A percentile compares a stretch with the other conserved stretches of the same genome.
These are phyloP conservation scores for Ophiostoma populinum DNA, from an alignment of 2,329 filamentous ascomycete genomes.

Conservation along the genomic window DNA sequence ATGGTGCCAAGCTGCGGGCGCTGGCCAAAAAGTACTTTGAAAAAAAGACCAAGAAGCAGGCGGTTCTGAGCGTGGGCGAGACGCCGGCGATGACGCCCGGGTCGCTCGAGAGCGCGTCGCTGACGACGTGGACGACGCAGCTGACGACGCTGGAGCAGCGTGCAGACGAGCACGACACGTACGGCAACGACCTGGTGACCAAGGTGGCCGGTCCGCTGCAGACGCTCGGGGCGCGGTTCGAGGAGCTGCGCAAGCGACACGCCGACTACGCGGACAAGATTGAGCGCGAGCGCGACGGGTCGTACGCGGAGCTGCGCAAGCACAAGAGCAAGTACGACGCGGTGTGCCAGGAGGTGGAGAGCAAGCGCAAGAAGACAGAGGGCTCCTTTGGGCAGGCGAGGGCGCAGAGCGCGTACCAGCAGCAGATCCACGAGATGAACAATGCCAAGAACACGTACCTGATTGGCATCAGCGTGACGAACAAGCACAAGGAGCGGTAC, in stretches of 20 bases:
- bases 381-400: slow-evolving; percentile 88
- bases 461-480: slow-evolving; percentile 89
- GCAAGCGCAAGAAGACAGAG: slow-evolving; percentile 84
- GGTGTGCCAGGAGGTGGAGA: slow-evolving; percentile 87
- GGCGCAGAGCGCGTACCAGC: slow-evolving; percentile 78
- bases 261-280: slow-evolving; percentile 76
- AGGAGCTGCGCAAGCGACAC: slow-evolving; percentile 85
- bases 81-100: slow-evolving; percentile 85
- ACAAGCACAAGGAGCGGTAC: slow-evolving; percentile 94
- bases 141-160: slow-evolving; percentile 76
- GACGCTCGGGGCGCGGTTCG: slow-evolving; percentile 54
- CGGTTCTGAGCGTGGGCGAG: slow-evolving; percentile 73
- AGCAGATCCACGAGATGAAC: slow-evolving; percentile 88
- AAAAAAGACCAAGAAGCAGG: slow-evolving; percentile 76
- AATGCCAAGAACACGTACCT: slow-evolving; percentile 98
- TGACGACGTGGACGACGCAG: slow-evolving; percentile 94
- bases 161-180: slow-evolving; percentile 77
- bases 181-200: slow-evolving; percentile 57
- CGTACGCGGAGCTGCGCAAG: slow-evolving; percentile 75
- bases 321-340: slow-evolving; percentile 85
- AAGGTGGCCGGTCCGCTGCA: slow-evolving; percentile 81
- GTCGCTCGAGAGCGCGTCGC: slow-evolving; percentile 85
- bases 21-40: slow-evolving; percentile 95
- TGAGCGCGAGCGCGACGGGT: slow-evolving; percentile 71
- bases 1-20: slow-evolving; percentile 69